A percentile compares a stretch with the other conserved stretches of the same genome.
Evolutionary conservation across 2,329 filamentous ascomycete species (phyloP).

Genomic region (Alternaria panax): DNA sequence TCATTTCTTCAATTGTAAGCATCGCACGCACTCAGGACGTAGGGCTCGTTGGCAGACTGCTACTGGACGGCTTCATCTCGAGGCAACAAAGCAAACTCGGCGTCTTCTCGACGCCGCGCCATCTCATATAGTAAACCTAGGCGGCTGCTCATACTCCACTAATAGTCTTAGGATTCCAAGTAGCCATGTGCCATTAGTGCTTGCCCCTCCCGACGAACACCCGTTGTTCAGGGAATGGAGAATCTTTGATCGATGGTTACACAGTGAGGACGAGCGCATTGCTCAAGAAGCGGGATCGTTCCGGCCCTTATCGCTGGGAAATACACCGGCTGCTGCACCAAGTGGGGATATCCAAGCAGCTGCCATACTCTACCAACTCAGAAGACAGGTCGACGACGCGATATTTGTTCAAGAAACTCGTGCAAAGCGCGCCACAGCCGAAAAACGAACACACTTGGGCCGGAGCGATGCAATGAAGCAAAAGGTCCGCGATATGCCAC

Average conservation of each 20-base stretch:
- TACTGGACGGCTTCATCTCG: conserved; percentile 38
- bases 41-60: conserved; percentile 12
- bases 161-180: conserved; percentile 29
- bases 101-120: conserved; percentile 31
- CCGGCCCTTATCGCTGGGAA: conserved; percentile 32
- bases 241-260: conserved; percentile 39
- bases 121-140: conserved; percentile 37
- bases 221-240: conserved; percentile 42
- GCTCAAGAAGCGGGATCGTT: conserved; percentile 26
- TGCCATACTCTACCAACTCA: conserved; percentile 36
- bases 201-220: conserved; percentile 39
- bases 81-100: conserved; percentile 34
- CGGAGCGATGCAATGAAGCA: conserved; percentile 41
- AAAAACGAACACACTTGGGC: conserved; percentile 35
- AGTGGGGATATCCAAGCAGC: conserved; percentile 36
- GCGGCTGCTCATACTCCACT: conserved; percentile 34
- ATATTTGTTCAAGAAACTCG: conserved; percentile 43
- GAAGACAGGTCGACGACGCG: conserved; percentile 41
- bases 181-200: conserved; percentile 23
- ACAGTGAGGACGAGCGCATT: conserved; percentile 38
- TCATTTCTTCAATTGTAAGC: conserved; percentile 41
- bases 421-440: conserved; percentile 34
- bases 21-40: not conserved
- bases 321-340: conserved; percentile 22
- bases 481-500: conserved; percentile 36